These are phyloP conservation scores for Plasmodium gonderi DNA, from an alignment of 169 alveolate genomes.

Conservation along the genomic window DNA sequence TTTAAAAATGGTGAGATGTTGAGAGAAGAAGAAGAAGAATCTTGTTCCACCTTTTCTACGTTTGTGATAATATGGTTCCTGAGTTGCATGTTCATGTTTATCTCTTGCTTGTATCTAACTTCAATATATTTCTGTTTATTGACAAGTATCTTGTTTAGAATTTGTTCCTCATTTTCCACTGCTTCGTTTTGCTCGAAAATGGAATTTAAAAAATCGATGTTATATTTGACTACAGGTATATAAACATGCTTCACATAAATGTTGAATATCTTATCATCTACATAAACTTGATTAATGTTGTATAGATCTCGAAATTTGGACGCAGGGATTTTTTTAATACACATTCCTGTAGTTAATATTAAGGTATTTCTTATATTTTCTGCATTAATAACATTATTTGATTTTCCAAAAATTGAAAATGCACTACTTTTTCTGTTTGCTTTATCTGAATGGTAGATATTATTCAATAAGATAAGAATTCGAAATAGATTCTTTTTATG, in stretches of 20 bases:
- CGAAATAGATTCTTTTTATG: constrained; percentile 10
- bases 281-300: constrained; percentile 1
- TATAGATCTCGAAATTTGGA: constrained; percentile 19
- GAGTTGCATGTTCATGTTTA: neutral
- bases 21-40: neutral
- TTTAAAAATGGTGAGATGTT: too few species aligned
- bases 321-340: constrained; percentile 22
- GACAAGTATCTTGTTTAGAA: constrained; percentile 8
- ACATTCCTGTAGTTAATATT: constrained; percentile 41
- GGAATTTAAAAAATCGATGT: neutral
- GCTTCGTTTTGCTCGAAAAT: constrained; percentile 25
- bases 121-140: constrained; percentile 20
- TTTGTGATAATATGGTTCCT: neutral
- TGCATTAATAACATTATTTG: constrained; percentile 77
- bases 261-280: constrained; percentile 26
- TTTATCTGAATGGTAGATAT: constrained; percentile 72
- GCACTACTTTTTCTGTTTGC: constrained; percentile 81
- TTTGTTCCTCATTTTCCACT: neutral
- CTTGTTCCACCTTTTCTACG: neutral
- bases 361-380: constrained; percentile 78
- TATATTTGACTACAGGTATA: neutral
- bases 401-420: constrained; percentile 80
- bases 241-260: constrained; percentile 45
- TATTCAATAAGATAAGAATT: constrained; percentile 25
- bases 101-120: constrained; percentile 3